A percentile compares a stretch with the other conserved stretches of the same genome.
These are phyloP conservation scores for Lipomyces chichibuensis DNA, from an alignment of 805 yeast genomes.

Conservation along the genomic window DNA sequence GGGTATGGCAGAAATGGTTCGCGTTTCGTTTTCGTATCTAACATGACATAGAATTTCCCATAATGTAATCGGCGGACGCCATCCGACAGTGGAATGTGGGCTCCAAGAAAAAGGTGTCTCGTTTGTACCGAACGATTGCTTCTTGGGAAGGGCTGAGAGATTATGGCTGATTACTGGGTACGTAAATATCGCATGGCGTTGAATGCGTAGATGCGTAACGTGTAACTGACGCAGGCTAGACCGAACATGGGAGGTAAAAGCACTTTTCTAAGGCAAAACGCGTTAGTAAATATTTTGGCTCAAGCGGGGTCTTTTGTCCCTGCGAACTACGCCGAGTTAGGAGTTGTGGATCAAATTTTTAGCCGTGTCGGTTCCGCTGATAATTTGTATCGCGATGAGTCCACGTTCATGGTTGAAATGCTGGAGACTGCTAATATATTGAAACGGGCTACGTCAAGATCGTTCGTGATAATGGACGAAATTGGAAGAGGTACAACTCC, in stretches of 20 bases:
- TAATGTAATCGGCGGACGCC: constrained; percentile 67
- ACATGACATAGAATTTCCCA: constrained; percentile 3
- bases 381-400: constrained; percentile 72
- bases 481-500: constrained; percentile 90
- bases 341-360: constrained; percentile 76
- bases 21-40: neutral
- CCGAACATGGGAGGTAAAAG: constrained; percentile 77
- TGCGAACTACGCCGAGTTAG: constrained; percentile 62
- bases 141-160: constrained; percentile 20
- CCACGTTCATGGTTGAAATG: constrained; percentile 96
- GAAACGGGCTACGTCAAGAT: constrained; percentile 62
- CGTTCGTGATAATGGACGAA: constrained; percentile 82
- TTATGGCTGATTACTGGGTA: constrained; percentile 37
- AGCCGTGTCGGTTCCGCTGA: constrained; percentile 76
- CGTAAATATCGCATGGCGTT: neutral
- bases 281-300: constrained; percentile 66
- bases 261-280: constrained; percentile 73
- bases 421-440: constrained; percentile 75
- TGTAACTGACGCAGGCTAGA: constrained; percentile 9
- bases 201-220: neutral
- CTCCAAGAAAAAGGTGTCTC: constrained; percentile 53
- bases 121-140: constrained; percentile 56
- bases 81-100: constrained; percentile 82
- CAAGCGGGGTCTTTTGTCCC: constrained; percentile 79
- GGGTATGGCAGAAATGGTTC: constrained; percentile 36